phyloP scores from a whole-genome alignment of 805 yeast genomes.

The Candida morakotiae region DNA sequence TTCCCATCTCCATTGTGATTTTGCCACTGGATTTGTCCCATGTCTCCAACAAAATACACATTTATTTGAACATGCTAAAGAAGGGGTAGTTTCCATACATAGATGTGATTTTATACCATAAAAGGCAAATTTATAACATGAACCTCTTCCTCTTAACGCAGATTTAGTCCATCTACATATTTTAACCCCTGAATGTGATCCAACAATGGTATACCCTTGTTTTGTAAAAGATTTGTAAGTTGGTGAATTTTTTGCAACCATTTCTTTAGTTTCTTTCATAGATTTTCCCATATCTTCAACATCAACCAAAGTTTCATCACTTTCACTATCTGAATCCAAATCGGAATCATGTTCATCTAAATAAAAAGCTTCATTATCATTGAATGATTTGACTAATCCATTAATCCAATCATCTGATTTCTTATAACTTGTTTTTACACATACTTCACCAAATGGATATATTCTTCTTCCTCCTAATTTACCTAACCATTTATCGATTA shows the following conservation, averaged over 20 bases:
- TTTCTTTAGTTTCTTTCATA: constrained; percentile 48
- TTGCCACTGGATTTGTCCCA: constrained; percentile 95
- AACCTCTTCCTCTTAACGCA: constrained; percentile 90
- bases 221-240: constrained; percentile 84
- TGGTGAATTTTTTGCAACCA: constrained; percentile 89
- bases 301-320: constrained; percentile 54
- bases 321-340: constrained; percentile 43
- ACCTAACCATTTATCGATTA: constrained; percentile 70
- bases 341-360: constrained; percentile 59
- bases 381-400: constrained; percentile 53
- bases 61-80: constrained; percentile 88
- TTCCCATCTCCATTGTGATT: constrained; percentile 91
- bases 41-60: constrained; percentile 98
- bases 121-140: constrained; percentile 88
- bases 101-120: constrained; percentile 88
- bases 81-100: constrained; percentile 95
- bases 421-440: constrained; percentile 54
- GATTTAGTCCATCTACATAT: constrained; percentile 96
- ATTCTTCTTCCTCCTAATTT: constrained; percentile 83
- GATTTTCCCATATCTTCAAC: constrained; percentile 74
- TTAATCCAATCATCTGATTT: constrained; percentile 65
- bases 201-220: constrained; percentile 91
- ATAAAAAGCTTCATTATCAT: constrained; percentile 67
- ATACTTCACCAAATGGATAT: constrained; percentile 78
- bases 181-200: constrained; percentile 92